These are phyloP conservation scores for Trapa bicornis DNA, from an alignment of 345 rosid genomes.

Conservation along the genomic window DNA sequence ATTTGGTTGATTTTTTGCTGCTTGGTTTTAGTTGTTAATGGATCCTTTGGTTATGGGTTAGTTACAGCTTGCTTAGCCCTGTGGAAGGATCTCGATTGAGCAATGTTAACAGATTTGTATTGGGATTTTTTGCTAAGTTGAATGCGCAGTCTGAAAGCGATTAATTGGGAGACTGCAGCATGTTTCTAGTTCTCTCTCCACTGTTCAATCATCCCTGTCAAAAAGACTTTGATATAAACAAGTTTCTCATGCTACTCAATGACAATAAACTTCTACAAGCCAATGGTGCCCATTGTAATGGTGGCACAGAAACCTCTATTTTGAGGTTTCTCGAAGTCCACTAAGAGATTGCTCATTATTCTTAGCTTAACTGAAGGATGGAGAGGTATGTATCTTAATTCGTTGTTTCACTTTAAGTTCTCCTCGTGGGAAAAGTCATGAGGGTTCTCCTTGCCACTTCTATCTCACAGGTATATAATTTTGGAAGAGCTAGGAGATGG, in stretches of 20 bases:
- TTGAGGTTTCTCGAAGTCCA: conserved; percentile 47
- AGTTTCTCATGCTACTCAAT: conserved; percentile 57
- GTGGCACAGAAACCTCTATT: conserved; percentile 36
- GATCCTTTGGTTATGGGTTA: background rate
- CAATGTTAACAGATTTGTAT: conserved; percentile 1
- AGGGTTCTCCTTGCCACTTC: background rate
- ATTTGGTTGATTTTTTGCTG: background rate
- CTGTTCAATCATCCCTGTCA: conserved; percentile 33
- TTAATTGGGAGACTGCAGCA: conserved; percentile 34
- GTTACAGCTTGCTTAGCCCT: conserved; percentile 1
- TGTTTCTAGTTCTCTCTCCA: conserved; percentile 47
- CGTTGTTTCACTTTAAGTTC: background rate
- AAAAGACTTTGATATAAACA: conserved; percentile 36
- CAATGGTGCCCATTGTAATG: conserved; percentile 21
- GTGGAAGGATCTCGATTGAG: background rate
- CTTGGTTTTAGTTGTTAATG: background rate
- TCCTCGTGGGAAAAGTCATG: background rate
- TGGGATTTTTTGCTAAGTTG: background rate
- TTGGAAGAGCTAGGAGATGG: conserved; percentile 93
- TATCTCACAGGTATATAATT: conserved; percentile 50
- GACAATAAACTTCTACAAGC: conserved; percentile 36
- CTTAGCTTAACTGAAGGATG: conserved; percentile 35
- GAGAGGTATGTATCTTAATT: conserved; percentile 47
- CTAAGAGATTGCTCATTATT: conserved; percentile 40
- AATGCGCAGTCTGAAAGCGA: conserved; percentile 5